Evolutionary conservation across 2,329 filamentous ascomycete species (phyloP).

Genomic region (Cladosporium austrohemisphaericum): DNA sequence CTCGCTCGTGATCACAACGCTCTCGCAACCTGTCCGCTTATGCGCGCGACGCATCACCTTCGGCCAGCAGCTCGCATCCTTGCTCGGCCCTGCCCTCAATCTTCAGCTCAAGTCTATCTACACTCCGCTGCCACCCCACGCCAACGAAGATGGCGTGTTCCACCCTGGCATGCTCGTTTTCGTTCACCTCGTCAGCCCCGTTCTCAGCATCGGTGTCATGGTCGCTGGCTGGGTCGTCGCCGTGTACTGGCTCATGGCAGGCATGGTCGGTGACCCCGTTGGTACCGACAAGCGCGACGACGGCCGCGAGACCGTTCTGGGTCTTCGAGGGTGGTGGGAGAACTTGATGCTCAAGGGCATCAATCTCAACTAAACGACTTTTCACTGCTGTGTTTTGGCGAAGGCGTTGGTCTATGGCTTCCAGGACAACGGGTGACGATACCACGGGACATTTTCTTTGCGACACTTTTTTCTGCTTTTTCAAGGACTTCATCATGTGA

Average conservation of each 20-base stretch:
- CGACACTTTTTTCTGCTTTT: background rate
- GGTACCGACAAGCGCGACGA: constrained; percentile 57
- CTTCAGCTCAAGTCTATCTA: constrained; percentile 49
- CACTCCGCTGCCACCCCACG: constrained; percentile 34
- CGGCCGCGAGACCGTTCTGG: constrained; percentile 56
- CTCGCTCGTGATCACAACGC: constrained; percentile 48
- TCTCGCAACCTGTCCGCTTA: constrained; percentile 53
- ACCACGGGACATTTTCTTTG: constrained; percentile 5
- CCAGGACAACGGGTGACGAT: constrained; percentile 5
- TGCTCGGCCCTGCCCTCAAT: constrained; percentile 53
- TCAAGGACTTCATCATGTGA: constrained; percentile 1
- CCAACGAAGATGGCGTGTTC: constrained; percentile 37
- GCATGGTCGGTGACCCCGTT: constrained; percentile 60
- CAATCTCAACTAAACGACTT: constrained; percentile 20
- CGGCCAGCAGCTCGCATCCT: constrained; percentile 47
- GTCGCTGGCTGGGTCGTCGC: constrained; percentile 57
- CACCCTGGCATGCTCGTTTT: constrained; percentile 45
- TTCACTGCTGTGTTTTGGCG: constrained; percentile 9
- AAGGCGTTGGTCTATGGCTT: constrained; percentile 10
- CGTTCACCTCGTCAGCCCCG: constrained; percentile 53
- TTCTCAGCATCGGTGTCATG: constrained; percentile 55
- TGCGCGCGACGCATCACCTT: constrained; percentile 49
- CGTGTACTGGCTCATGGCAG: constrained; percentile 60
- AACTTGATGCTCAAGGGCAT: constrained; percentile 45
- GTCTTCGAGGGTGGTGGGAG: constrained; percentile 59